A percentile compares a stretch with the other conserved stretches of the same genome.
Conservation (phyloP, 495 filamentous ascomycete genomes). For the Penicillium atrosanguineum region DNA sequence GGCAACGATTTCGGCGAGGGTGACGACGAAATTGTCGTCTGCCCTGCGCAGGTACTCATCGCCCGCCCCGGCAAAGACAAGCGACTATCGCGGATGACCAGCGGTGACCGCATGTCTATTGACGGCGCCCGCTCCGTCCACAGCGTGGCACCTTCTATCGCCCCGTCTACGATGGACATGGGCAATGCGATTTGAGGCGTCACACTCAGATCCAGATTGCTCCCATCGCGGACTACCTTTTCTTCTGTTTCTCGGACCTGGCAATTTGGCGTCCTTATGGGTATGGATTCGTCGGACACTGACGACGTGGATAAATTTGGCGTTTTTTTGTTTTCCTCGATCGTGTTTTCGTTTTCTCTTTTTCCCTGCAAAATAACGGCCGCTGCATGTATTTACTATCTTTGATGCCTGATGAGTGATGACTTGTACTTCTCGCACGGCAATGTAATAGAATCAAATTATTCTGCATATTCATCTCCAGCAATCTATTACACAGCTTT, state of each 20-base stretch:
- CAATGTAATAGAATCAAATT: constrained; percentile 26
- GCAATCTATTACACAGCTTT: no score
- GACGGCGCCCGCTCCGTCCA: constrained; percentile 41
- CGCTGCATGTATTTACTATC: constrained; percentile 27
- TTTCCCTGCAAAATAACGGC: constrained; percentile 19
- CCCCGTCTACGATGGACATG: constrained; percentile 48
- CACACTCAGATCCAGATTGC: constrained; percentile 32
- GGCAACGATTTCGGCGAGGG: constrained; percentile 82
- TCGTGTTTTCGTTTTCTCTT: constrained; percentile 16
- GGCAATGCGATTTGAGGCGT: constrained; percentile 51
- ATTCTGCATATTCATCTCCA: background rate
- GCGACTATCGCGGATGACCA: constrained; percentile 38
- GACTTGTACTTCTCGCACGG: constrained; percentile 29
- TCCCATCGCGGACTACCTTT: constrained; percentile 9
- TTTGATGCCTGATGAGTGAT: constrained; percentile 31
- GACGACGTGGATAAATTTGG: constrained; percentile 17
- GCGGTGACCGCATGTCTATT: constrained; percentile 47
- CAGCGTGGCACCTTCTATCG: constrained; percentile 43
- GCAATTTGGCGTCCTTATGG: constrained; percentile 14
- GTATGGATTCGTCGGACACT: constrained; percentile 4
- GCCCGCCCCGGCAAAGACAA: constrained; percentile 46
- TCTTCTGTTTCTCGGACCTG: constrained; percentile 5
- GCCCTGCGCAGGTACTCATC: constrained; percentile 87
- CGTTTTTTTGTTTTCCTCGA: constrained; percentile 21
- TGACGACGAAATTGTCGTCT: constrained; percentile 90